Evolutionary conservation across 1,284 basidiomycete species (phyloP).

Genomic region (Microbotryum lychnidis-dioicae): DNA sequence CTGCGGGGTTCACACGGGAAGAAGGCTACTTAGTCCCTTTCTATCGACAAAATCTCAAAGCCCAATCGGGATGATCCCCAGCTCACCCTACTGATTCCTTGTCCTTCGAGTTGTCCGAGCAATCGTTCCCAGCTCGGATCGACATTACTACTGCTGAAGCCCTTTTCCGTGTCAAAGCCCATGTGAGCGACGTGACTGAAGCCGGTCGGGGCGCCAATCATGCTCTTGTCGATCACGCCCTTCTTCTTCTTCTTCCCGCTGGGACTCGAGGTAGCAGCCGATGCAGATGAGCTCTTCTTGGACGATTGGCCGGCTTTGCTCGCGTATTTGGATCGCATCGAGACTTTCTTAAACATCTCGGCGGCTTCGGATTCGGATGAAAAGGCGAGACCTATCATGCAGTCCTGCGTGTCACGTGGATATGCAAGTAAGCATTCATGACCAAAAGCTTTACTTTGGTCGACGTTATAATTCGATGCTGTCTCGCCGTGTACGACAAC

Average conservation of each 20-base stretch:
- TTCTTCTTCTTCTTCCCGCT: conserved; percentile 56
- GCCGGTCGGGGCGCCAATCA: conserved; percentile 70
- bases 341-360: conserved; percentile 82
- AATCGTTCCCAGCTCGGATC: conserved; percentile 85
- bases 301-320: conserved; percentile 41
- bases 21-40: not conserved
- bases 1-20: conserved; percentile 1
- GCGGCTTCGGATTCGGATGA: conserved; percentile 79
- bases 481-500: too few relatives aligned
- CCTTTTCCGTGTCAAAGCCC: conserved; percentile 80
- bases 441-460: not conserved
- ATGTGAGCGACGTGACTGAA: conserved; percentile 92
- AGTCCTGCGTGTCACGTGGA: conserved; percentile 49
- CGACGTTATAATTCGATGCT: not conserved
- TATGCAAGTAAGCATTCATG: not conserved
- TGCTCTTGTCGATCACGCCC: conserved; percentile 77
- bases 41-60: too few relatives aligned
- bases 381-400: conserved; percentile 86
- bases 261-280: conserved; percentile 45
- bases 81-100: conserved; percentile 53
- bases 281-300: conserved; percentile 4
- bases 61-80: too few relatives aligned
- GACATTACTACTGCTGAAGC: conserved; percentile 79
- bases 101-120: conserved; percentile 59
- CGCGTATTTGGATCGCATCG: conserved; percentile 56